Evolutionary conservation across 208 protist species (phyloP).

Genomic region (Polymyxa betae): DNA sequence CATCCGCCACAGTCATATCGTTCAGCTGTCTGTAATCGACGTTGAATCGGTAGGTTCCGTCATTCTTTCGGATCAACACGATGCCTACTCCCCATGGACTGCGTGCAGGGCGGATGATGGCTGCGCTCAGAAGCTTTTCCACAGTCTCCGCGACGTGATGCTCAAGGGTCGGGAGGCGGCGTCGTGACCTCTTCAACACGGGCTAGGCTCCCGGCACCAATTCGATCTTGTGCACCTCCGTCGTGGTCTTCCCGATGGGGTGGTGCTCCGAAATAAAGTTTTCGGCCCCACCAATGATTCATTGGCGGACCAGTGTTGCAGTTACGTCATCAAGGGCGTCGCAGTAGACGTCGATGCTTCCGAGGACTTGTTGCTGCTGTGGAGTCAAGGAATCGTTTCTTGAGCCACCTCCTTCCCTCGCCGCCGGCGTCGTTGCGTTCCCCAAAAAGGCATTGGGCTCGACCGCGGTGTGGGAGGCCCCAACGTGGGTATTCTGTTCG

Average conservation of each 20-base stretch:
- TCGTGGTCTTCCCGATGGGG: not conserved
- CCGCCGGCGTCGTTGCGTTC: no score
- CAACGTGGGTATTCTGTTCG: no score
- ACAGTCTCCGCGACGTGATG: not conserved
- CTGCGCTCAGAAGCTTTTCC: not conserved
- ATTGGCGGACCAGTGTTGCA: no score
- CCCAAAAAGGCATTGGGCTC: no score
- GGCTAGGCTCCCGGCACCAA: not conserved
- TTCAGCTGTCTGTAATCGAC: constrained; percentile 25
- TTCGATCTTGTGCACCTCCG: not conserved
- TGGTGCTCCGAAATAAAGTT: not conserved
- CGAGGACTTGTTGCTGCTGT: no score
- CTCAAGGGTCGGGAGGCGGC: not conserved
- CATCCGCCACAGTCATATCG: constrained; percentile 7
- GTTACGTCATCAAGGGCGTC: no score
- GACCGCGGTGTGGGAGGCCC: no score
- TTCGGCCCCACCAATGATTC: no score
- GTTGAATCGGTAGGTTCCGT: not conserved
- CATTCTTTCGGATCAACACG: not conserved
- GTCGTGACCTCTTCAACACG: not conserved
- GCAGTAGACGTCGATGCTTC: no score
- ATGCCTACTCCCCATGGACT: not conserved
- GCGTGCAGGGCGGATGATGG: not conserved
- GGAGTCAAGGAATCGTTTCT: no score
- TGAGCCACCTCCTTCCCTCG: no score